Evolutionary conservation across 2,329 filamentous ascomycete genomes (phyloP), one percentile per base, ranked within the genome.

Genomic region (Monosporascus sp.): DNA sequence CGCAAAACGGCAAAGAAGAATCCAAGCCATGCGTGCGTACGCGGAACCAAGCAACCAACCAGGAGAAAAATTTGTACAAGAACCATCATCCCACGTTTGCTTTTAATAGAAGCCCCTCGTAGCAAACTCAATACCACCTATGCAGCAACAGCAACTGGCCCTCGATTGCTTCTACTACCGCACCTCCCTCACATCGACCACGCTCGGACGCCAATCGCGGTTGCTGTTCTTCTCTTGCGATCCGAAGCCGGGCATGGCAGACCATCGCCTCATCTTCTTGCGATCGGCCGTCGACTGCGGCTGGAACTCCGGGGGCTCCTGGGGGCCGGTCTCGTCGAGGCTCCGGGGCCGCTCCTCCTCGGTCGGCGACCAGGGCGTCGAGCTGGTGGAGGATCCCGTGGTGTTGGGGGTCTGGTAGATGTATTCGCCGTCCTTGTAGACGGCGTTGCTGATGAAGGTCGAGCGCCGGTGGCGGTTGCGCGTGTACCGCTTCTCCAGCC

Each of bases 381-480:
- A 61, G 36, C 52, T 47, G 37, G 38, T 70, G 5, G 79, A 82
- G 18, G 80, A 83, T 52, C 81, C 81, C 1, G 81, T 84, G 50
- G 75, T 75, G 70, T 72, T 79, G 57, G 82, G 81, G 0, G 79
- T 82, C 66, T 84, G 79, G 79, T 91, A 95, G 70, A 96, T 79
- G 75, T 97, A 97, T 76, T 97, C 93, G 72, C 92, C 94, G 69
- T 97, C 90, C 59, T 97, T 88, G 72, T 97, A 97, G 69, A 89
- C 82, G 31, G 91, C 93, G 65, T 90, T 91, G 67, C 89, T 91
- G 67, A 88, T 85, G 71, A 96, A 96, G 55, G 89, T 94, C 51
- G 86, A 92, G 70, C 93, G 90, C 63, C 93, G 89, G 64, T 84
- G 74, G 65, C 93, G 90, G 69, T 90, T 88, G 65, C 88, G 88